phyloP scores from a whole-genome alignment of 805 yeast species.

The Metschnikowia drakensbergensis region DNA sequence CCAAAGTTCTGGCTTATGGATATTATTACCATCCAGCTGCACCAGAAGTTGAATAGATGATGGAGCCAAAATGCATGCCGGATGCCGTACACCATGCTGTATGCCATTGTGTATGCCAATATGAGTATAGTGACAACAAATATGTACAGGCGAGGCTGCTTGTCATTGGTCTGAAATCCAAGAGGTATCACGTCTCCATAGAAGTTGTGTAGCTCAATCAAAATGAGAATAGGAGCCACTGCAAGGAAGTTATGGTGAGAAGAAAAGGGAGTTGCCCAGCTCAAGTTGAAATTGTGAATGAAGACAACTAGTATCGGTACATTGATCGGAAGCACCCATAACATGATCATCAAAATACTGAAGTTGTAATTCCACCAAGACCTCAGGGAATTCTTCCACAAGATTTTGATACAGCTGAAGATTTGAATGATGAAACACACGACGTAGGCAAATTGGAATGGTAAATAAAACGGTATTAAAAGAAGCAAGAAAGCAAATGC shows the following conservation, averaged over 20 bases:
- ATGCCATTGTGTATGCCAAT: conserved; percentile 52
- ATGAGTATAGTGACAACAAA: conserved; percentile 21
- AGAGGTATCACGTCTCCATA: conserved; percentile 36
- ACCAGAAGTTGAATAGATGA: conserved; percentile 63
- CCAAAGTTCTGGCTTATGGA: conserved; percentile 3
- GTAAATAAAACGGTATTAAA: conserved; percentile 58
- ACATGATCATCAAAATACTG: conserved; percentile 62
- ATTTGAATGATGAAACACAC: conserved; percentile 58
- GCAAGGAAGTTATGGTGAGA: conserved; percentile 84
- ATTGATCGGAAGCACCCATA: conserved; percentile 77
- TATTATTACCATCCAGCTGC: conserved; percentile 45
- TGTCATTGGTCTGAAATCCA: conserved; percentile 3
- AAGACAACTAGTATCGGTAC: conserved; percentile 77
- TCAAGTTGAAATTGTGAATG: conserved; percentile 69
- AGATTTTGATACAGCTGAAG: conserved; percentile 43
- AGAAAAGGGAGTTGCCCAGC: conserved; percentile 80
- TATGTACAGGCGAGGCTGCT: conserved; percentile 2
- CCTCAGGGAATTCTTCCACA: conserved; percentile 6
- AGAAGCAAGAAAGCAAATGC: conserved; percentile 37
- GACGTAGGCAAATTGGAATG: conserved; percentile 75
- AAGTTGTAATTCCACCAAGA: conserved; percentile 53
- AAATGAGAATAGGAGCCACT: conserved; percentile 63
- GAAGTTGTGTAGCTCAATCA: conserved; percentile 50
- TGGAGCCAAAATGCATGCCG: conserved; percentile 85
- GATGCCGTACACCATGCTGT: conserved; percentile 68